These are phyloP conservation scores for Coccomyxa sp. DNA, from an alignment of 139 green algal genomes.

Conservation along the genomic window DNA sequence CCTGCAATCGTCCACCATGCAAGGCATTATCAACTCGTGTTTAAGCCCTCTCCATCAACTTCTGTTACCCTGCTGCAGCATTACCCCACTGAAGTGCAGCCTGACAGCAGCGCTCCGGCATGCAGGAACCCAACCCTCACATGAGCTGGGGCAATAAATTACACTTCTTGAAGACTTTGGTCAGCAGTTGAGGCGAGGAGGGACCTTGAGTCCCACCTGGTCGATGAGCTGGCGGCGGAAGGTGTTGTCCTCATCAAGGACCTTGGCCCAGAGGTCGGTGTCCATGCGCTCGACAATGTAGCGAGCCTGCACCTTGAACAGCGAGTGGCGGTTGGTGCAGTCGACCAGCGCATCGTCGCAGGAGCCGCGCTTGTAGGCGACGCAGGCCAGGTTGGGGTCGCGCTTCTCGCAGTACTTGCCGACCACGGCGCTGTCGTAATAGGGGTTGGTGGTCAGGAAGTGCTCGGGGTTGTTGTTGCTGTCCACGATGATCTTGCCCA, in stretches of 20 bases:
- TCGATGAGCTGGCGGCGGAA: constrained; percentile 86
- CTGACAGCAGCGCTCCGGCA: not conserved
- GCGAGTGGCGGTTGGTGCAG: constrained; percentile 78
- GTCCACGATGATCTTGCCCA: constrained; percentile 99
- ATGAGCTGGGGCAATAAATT: too few species aligned
- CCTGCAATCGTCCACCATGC: constrained; percentile 55
- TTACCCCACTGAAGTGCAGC: not conserved
- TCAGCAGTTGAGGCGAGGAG: too few species aligned
- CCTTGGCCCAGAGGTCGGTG: constrained; percentile 86
- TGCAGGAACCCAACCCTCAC: too few species aligned
- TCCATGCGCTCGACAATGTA: constrained; percentile 97
- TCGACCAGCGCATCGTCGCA: constrained; percentile 96
- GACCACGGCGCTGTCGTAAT: constrained; percentile 90
- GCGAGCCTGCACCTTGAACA: constrained; percentile 98
- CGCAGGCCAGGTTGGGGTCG: constrained; percentile 94
- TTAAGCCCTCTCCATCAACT: constrained; percentile 20
- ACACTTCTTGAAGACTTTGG: too few species aligned
- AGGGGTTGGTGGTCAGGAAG: constrained; percentile 99
- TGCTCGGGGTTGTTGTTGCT: constrained; percentile 99
- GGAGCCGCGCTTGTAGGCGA: constrained; percentile 93
- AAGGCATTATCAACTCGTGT: too few species aligned
- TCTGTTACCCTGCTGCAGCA: not conserved
- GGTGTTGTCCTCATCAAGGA: constrained; percentile 82
- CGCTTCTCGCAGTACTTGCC: constrained; percentile 96
- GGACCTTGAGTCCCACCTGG: constrained; percentile 28